Percentiles rank a stretch among this genome's conserved stretches.
Conservation (phyloP, 805 yeast species). For the Ogataea neopini region DNA sequence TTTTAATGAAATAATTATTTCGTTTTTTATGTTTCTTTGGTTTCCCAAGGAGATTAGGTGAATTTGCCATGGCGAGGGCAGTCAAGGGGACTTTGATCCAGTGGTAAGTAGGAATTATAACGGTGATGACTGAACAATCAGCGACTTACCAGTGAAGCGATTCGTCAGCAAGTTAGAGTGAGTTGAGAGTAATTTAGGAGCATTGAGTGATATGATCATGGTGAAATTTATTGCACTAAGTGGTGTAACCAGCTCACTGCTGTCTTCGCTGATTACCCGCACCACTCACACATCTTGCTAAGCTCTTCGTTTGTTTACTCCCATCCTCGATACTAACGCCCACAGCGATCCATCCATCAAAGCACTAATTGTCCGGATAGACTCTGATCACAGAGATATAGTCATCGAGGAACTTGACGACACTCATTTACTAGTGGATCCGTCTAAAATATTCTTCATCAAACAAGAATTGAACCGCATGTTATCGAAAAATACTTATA, state of each 20-base stretch:
- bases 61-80: slow-evolving; percentile 51
- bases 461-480: slow-evolving; percentile 75
- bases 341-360: slow-evolving; percentile 85
- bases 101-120: slow-evolving; percentile 37
- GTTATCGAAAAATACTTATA: slow-evolving; percentile 80
- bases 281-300: too few relatives aligned
- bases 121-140: too few relatives aligned
- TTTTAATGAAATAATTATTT: neutral
- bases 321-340: neutral
- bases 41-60: too few relatives aligned
- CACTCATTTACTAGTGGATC: slow-evolving; percentile 82
- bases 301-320: too few relatives aligned
- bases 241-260: too few relatives aligned
- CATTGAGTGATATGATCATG: too few relatives aligned
- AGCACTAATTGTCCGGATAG: slow-evolving; percentile 83
- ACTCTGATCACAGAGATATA: slow-evolving; percentile 72
- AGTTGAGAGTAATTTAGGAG: too few relatives aligned
- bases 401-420: slow-evolving; percentile 82
- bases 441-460: slow-evolving; percentile 70
- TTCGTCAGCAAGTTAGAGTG: too few relatives aligned
- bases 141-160: too few relatives aligned
- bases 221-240: too few relatives aligned
- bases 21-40: neutral
- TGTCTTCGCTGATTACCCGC: too few relatives aligned
- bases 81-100: slow-evolving; percentile 54